Conservation (phyloP, 176 grass and related monocot genomes). For the Pontederia crassipes region DNA sequence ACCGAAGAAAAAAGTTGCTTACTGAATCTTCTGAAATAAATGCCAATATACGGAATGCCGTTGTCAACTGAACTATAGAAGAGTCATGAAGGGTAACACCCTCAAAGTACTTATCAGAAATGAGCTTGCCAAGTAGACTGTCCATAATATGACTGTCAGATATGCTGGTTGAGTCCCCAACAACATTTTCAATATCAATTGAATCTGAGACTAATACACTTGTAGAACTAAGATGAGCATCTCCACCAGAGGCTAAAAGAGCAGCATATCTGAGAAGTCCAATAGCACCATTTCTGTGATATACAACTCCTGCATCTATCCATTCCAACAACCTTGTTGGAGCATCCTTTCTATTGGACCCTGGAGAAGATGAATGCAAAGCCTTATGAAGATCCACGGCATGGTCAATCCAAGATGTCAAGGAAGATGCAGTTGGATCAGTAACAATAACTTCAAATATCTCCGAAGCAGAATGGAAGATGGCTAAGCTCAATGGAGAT, state of each 20-base stretch:
- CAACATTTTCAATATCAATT: slow-evolving; percentile 85
- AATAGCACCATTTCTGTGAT: slow-evolving; percentile 78
- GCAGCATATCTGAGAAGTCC: slow-evolving; percentile 87
- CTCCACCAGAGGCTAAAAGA: slow-evolving; percentile 83
- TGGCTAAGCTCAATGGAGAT: slow-evolving; percentile 75
- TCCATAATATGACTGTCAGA: slow-evolving; percentile 73
- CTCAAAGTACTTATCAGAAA: slow-evolving; percentile 80
- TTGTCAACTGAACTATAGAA: slow-evolving; percentile 87
- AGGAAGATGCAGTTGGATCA: slow-evolving; percentile 78
- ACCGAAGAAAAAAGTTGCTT: slow-evolving; percentile 19
- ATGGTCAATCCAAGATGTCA: slow-evolving; percentile 83
- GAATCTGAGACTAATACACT: slow-evolving; percentile 90
- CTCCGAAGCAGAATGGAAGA: slow-evolving; percentile 85
- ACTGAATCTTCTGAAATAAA: slow-evolving; percentile 90
- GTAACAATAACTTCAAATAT: slow-evolving; percentile 95
- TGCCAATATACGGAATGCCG: slow-evolving; percentile 77
- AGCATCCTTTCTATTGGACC: slow-evolving; percentile 92
- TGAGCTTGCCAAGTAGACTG: slow-evolving; percentile 85
- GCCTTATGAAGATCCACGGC: slow-evolving; percentile 88
- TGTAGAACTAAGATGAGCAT: slow-evolving; percentile 86
- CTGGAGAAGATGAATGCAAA: slow-evolving; percentile 83
- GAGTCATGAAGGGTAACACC: slow-evolving; percentile 58
- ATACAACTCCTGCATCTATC: slow-evolving; percentile 98
- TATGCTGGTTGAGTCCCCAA: slow-evolving; percentile 65
- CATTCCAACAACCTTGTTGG: slow-evolving; percentile 86